Conservation (phyloP, 129 eudicot species). For the Artemisia tridentata region DNA sequence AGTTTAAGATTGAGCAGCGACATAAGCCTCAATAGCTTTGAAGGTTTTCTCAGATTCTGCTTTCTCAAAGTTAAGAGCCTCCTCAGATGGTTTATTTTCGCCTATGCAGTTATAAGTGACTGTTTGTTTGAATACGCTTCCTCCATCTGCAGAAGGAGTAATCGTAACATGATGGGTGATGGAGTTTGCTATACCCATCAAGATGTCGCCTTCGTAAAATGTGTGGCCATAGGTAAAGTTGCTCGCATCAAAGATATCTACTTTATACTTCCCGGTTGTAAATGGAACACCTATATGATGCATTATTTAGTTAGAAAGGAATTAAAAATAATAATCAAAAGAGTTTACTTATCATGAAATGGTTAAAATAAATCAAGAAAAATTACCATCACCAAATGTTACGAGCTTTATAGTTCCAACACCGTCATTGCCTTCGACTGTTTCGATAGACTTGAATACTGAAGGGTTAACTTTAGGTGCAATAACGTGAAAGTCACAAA, state of each 20-base stretch:
- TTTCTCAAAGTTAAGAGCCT: conserved; percentile 9
- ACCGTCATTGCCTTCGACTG: conserved; percentile 14
- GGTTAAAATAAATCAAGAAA: not conserved
- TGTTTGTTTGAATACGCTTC: conserved; percentile 12
- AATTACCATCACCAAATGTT: conserved; percentile 18
- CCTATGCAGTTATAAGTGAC: conserved; percentile 13
- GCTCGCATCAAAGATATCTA: not conserved
- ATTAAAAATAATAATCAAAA: too few species aligned
- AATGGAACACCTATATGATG: not conserved
- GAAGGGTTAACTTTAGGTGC: conserved; percentile 21
- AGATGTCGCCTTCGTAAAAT: conserved; percentile 11
- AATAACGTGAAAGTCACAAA: conserved; percentile 2
- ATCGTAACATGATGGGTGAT: not conserved
- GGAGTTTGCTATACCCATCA: conserved; percentile 22
- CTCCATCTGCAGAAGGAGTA: conserved; percentile 4
- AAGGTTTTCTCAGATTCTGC: not conserved
- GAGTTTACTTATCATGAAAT: too few species aligned
- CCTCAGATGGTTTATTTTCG: conserved; percentile 8
- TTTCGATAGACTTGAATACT: conserved; percentile 17
- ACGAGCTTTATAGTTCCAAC: conserved; percentile 15
- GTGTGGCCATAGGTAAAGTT: conserved; percentile 7
- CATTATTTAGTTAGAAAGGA: not conserved
- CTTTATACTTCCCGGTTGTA: conserved; percentile 7
- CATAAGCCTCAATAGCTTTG: conserved; percentile 20
- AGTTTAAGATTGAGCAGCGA: conserved; percentile 5